Base-by-base conservation (phyloP, 2,329 filamentous ascomycete species). In the Cercospora nicotianae region DNA sequence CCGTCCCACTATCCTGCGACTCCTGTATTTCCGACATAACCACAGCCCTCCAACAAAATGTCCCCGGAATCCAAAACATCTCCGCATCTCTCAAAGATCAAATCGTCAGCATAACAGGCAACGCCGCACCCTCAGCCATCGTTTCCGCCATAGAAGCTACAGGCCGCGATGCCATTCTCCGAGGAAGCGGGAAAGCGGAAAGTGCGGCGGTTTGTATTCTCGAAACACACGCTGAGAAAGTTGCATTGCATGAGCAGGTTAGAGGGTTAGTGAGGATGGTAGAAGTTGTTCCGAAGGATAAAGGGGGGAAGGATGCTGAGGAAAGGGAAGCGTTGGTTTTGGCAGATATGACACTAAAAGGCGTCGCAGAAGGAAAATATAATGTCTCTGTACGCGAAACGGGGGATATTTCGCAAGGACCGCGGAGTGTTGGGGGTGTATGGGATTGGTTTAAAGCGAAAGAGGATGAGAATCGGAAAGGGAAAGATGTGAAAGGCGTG, bases 231-330 rank as follows among this genome's bases (percentile, higher is more conserved):
- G 86, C 65, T 28, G 31, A 26, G 13, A 51, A 10, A 3, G 58
- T 65, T 2, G 39, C n/a, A 16, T 30, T 55, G 30, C 59, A n/a
- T 79, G 82, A 72, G 86, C 90, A 75, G 74, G 93, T 99, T 63
- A 88, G 92, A 73, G 95, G 95, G 30, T 83, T 99, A 48, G 93
- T 91, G 69, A 89, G 95, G 73, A 96, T 99, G 91, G 94, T 99
- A 51, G 92, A 98, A 77, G 93, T 97, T 61, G 20, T 39, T 12
- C 58, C 58, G 7, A 42, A 55, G 42, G 20, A 30, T 42, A 13
- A 9, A 3, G n/a, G 31, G 31, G 48, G 30, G 5, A 33, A 23
- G n/a, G 48, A 57, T 51, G 48, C 8, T 89, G 88, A 62, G 85
- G 60, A 23, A 23, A 89, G 88, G 62, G 85, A 91, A 3, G 88